Evolutionary conservation across 257 asterid genomes (phyloP).

Genomic region (Solanum tarijense): DNA sequence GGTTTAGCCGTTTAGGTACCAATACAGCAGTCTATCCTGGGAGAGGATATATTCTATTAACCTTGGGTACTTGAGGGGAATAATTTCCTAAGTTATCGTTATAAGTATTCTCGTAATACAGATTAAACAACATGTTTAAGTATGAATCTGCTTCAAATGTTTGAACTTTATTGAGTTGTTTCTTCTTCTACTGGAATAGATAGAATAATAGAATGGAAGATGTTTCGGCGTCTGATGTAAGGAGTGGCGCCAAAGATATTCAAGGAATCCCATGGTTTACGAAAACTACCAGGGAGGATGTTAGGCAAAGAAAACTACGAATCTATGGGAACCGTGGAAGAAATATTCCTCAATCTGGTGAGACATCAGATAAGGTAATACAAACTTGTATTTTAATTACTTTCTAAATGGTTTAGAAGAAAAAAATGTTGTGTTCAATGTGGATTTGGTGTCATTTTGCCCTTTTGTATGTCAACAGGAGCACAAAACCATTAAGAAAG

Average conservation of each 20-base stretch:
- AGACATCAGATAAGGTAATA: constrained; percentile 50
- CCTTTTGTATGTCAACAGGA: constrained; percentile 27
- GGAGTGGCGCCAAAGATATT: constrained; percentile 69
- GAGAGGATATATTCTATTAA: too few species aligned
- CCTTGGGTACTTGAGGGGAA: not conserved
- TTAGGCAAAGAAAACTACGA: constrained; percentile 59
- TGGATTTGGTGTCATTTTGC: not conserved
- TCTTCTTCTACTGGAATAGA: not conserved
- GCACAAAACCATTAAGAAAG: constrained; percentile 51
- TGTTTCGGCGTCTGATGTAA: constrained; percentile 80
- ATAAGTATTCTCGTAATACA: not conserved
- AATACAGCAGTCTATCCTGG: too few species aligned
- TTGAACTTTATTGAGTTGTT: not conserved
- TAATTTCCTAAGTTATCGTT: too few species aligned
- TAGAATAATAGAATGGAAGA: constrained; percentile 52
- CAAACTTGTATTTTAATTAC: not conserved
- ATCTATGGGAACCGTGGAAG: constrained; percentile 63
- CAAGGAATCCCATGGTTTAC: constrained; percentile 64
- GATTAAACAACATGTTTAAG: not conserved
- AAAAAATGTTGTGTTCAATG: not conserved
- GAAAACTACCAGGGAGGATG: constrained; percentile 39
- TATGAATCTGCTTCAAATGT: not conserved
- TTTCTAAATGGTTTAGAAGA: not conserved
- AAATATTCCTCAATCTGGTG: constrained; percentile 61
- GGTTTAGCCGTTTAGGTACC: too few species aligned